phyloP scores from a whole-genome alignment of 306 rosid genomes.

The Vigna mungo region DNA sequence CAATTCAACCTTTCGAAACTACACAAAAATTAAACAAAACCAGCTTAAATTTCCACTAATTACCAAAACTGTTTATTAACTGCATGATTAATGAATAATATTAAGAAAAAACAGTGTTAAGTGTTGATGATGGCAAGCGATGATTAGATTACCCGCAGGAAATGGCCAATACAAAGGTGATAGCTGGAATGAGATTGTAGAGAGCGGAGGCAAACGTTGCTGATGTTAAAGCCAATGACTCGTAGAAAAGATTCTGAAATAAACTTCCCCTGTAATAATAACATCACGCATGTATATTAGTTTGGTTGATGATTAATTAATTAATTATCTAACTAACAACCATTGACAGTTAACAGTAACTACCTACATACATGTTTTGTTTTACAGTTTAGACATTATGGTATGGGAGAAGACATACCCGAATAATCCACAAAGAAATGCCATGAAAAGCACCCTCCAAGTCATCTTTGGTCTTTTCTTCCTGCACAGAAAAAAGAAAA shows the following conservation, averaged over 20 bases:
- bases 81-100: background rate
- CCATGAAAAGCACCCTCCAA: conserved; percentile 57
- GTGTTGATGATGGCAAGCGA: background rate
- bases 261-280: conserved; percentile 52
- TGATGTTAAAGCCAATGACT: conserved; percentile 49
- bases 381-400: background rate
- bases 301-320: background rate
- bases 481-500: conserved; percentile 37
- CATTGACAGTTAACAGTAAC: background rate
- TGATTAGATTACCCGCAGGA: conserved; percentile 49
- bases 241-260: conserved; percentile 55
- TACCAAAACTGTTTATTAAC: background rate
- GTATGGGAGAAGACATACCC: conserved; percentile 53
- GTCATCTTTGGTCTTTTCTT: conserved; percentile 58
- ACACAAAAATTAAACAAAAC: background rate
- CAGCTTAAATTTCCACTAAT: background rate
- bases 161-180: conserved; percentile 55
- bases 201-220: conserved; percentile 57
- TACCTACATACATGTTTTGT: background rate
- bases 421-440: conserved; percentile 62
- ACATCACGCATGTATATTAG: background rate
- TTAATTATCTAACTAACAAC: too few species aligned
- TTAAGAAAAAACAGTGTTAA: background rate
- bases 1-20: conserved; percentile 3
- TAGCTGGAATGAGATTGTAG: conserved; percentile 54